A percentile compares a stretch with the other conserved stretches of the same genome.
phyloP scores from a whole-genome alignment of 192 early-diverging fungal species.

The Chytriomyces sp. region DNA sequence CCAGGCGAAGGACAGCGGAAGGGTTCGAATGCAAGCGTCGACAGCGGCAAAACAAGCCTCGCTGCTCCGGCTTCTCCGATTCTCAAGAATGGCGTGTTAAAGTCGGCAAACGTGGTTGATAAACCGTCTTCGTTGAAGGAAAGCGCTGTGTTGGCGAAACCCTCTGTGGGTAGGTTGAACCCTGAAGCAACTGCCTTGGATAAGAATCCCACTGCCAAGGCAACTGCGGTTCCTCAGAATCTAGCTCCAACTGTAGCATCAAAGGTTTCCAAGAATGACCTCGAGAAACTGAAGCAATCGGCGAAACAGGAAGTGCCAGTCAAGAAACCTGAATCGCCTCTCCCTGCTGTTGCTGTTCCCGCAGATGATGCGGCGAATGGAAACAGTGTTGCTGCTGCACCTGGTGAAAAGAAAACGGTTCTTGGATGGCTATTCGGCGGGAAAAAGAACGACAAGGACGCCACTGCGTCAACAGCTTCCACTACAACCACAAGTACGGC shows the following conservation, averaged over 20 bases:
- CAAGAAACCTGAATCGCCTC: not conserved
- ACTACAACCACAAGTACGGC: not conserved
- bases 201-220: not conserved
- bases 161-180: no score
- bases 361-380: not conserved
- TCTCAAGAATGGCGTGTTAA: not conserved
- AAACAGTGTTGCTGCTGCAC: not conserved
- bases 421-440: conserved; percentile 28
- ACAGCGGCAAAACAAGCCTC: not conserved
- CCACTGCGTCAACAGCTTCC: not conserved
- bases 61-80: not conserved
- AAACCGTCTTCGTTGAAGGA: not conserved
- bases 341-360: not conserved
- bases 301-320: not conserved
- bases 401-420: conserved; percentile 29
- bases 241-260: not conserved
- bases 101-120: not conserved
- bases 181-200: not conserved
- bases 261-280: not conserved
- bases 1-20: not conserved
- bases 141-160: not conserved
- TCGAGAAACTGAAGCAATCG: not conserved
- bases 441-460: conserved; percentile 1
- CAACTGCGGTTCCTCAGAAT: not conserved
- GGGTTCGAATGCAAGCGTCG: not conserved